Conservation (phyloP, 331 rosid species). For the Pyrus hybrid region DNA sequence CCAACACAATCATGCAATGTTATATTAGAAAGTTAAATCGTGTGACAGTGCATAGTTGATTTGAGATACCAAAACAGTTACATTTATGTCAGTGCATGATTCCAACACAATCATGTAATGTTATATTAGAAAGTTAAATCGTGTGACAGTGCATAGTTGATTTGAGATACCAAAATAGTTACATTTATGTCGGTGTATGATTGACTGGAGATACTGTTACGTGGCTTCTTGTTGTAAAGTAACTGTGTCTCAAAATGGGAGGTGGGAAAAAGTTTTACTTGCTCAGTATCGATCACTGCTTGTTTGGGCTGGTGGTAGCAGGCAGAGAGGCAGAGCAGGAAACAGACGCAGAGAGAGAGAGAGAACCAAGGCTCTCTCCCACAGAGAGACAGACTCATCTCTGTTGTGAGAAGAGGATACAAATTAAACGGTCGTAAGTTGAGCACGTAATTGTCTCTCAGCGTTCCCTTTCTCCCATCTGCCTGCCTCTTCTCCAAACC, state of each 20-base stretch:
- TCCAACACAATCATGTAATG: too few relatives aligned
- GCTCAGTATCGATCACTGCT: neutral
- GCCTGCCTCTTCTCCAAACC: constrained; percentile 60
- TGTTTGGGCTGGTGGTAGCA: constrained; percentile 21
- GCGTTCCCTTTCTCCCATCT: constrained; percentile 74
- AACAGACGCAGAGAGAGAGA: neutral
- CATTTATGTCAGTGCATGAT: too few relatives aligned
- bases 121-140: too few relatives aligned
- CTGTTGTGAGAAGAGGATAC: constrained; percentile 41
- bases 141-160: too few relatives aligned
- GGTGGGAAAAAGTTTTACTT: neutral
- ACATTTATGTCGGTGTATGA: too few relatives aligned
- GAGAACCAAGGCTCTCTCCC: constrained; percentile 36
- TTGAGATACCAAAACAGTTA: too few relatives aligned
- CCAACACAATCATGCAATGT: too few relatives aligned
- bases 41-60: too few relatives aligned
- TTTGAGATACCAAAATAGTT: too few relatives aligned
- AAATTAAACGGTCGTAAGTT: constrained; percentile 50
- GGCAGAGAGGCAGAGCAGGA: constrained; percentile 3
- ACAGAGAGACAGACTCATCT: constrained; percentile 39
- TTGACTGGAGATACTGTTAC: too few relatives aligned
- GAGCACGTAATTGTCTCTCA: constrained; percentile 56
- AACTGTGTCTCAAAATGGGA: neutral
- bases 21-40: too few relatives aligned
- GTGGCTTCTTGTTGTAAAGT: too few relatives aligned